Evolutionary conservation across 2,329 filamentous ascomycete genomes (phyloP).

Genomic region (Penicillium sclerotiorum): DNA sequence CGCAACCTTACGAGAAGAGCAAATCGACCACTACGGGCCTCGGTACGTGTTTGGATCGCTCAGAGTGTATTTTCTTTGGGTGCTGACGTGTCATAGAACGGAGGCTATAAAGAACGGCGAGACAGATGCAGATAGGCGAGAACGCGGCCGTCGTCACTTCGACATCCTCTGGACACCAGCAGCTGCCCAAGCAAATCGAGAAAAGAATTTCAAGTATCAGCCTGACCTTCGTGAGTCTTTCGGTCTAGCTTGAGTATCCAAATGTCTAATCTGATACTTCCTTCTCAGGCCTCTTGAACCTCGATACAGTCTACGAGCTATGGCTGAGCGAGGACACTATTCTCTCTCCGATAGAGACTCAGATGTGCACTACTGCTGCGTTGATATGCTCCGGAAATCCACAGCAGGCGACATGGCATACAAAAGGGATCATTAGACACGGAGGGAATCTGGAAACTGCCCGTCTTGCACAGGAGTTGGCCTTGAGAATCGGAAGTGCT

Average conservation of each 20-base stretch:
- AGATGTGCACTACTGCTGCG: slow-evolving; percentile 2
- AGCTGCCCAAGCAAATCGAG: slow-evolving; percentile 1
- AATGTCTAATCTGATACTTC: too few relatives aligned
- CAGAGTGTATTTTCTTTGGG: background rate
- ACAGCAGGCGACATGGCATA: slow-evolving; percentile 1
- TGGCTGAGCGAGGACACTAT: slow-evolving; percentile 1
- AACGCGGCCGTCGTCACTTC: background rate
- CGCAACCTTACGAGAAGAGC: background rate
- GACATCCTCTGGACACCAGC: background rate
- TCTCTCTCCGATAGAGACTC: background rate
- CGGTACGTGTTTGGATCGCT: background rate
- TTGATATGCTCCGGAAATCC: slow-evolving; percentile 1
- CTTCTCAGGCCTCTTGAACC: background rate
- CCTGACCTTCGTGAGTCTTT: background rate
- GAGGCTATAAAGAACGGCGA: background rate
- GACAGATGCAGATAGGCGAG: background rate
- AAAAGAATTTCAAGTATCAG: slow-evolving; percentile 4
- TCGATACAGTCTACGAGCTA: background rate
- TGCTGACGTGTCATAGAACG: background rate
- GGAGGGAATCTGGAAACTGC: background rate
- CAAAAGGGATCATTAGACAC: background rate
- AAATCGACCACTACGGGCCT: slow-evolving; percentile 2
- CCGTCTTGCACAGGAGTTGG: background rate
- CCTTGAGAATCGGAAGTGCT: background rate
- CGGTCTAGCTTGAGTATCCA: too few relatives aligned